phyloP scores from a whole-genome alignment of 306 rosid genomes.

The Sindora glabra region DNA sequence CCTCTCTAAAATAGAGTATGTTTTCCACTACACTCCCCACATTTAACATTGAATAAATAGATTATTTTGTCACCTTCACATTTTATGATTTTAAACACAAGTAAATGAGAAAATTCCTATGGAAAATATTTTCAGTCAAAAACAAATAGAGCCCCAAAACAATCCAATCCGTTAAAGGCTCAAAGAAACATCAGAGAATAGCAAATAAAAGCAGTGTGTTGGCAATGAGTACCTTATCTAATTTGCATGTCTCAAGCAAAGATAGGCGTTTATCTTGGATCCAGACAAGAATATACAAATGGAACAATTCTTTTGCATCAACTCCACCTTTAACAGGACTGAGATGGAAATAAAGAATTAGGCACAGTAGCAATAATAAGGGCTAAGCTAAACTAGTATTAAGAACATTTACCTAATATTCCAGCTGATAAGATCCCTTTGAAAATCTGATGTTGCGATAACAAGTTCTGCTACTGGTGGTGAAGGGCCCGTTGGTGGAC shows the following conservation, averaged over 20 bases:
- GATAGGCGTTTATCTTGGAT: constrained; percentile 80
- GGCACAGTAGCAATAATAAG: background rate
- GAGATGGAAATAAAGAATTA: constrained; percentile 22
- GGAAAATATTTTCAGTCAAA: too few relatives aligned
- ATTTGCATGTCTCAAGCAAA: constrained; percentile 80
- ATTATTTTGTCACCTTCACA: too few relatives aligned
- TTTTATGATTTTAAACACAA: too few relatives aligned
- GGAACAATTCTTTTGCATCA: constrained; percentile 94
- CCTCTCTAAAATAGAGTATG: too few relatives aligned
- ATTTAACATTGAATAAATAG: too few relatives aligned
- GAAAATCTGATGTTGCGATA: constrained; percentile 91
- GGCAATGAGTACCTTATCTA: constrained; percentile 69
- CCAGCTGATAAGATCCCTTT: constrained; percentile 78
- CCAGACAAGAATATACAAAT: constrained; percentile 88
- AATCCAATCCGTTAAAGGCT: background rate
- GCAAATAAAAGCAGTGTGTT: background rate
- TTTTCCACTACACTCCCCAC: too few relatives aligned
- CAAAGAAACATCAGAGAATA: background rate
- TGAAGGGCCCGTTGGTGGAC: constrained; percentile 85
- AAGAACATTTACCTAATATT: constrained; percentile 49
- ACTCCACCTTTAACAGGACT: constrained; percentile 90
- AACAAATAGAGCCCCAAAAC: too few relatives aligned
- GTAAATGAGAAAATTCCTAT: too few relatives aligned
- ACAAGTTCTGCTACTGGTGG: constrained; percentile 89
- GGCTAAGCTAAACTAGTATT: background rate